Evolutionary conservation across 2,329 filamentous ascomycete species (phyloP).

Genomic region (Fusarium sp.): DNA sequence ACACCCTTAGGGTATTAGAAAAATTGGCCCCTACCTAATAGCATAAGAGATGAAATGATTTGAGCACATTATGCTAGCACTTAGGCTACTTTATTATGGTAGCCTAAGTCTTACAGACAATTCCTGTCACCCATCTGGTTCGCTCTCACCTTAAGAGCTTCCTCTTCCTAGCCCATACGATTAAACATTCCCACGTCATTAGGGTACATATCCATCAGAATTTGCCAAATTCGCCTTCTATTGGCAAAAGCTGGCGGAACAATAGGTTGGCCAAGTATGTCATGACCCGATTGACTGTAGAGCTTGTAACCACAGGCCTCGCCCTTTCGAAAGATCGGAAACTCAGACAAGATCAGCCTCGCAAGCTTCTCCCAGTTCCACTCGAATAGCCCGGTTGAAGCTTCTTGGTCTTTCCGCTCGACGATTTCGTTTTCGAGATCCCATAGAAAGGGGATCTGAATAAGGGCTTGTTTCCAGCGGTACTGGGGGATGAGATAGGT

Average conservation of each 20-base stretch:
- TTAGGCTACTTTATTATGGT: no score
- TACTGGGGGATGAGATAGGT: neutral
- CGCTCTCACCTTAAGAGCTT: neutral
- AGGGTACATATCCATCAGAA: neutral
- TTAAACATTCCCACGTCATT: neutral
- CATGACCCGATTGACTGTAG: neutral
- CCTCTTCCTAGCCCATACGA: neutral
- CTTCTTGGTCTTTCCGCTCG: neutral
- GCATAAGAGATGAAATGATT: no score
- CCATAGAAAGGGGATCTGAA: neutral
- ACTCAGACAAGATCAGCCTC: neutral
- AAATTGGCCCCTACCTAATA: no score
- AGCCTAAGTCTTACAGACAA: no score
- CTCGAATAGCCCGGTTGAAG: neutral
- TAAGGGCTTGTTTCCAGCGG: neutral
- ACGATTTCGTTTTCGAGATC: neutral
- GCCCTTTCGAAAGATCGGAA: neutral
- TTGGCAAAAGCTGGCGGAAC: neutral
- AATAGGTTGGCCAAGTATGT: neutral
- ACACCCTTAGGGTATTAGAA: neutral
- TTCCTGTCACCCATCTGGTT: no score
- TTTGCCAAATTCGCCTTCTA: neutral
- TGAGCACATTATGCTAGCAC: no score
- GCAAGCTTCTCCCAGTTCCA: constrained; percentile 9
- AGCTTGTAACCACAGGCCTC: no score